phyloP scores from a whole-genome alignment of 441 rosid species.

The Manihot esculenta region DNA sequence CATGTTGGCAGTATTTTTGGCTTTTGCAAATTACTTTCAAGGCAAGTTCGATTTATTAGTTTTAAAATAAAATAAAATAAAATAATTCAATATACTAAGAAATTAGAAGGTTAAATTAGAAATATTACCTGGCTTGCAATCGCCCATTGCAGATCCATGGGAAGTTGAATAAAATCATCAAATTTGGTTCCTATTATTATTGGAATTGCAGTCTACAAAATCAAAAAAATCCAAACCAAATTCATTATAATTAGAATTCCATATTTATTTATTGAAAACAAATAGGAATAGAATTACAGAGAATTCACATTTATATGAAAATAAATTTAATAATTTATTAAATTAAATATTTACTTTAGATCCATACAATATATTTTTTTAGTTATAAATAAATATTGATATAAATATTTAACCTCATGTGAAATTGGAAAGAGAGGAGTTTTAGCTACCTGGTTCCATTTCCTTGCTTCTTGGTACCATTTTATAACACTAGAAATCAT shows the following conservation, averaged over 20 bases:
- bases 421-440: background rate
- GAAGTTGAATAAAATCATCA: conserved; percentile 91
- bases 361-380: too few species aligned
- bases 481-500: conserved; percentile 49
- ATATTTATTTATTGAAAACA: background rate
- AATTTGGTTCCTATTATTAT: conserved; percentile 75
- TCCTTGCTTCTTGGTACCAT: conserved; percentile 83
- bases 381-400: too few species aligned
- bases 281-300: too few species aligned
- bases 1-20: background rate
- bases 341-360: too few species aligned
- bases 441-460: conserved; percentile 61
- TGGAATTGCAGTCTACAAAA: conserved; percentile 61
- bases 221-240: background rate
- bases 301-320: too few species aligned
- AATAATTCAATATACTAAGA: background rate
- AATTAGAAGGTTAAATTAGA: background rate
- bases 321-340: too few species aligned
- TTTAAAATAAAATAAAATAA: background rate
- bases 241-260: too few species aligned
- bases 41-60: background rate
- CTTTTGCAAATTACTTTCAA: background rate
- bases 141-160: conserved; percentile 85
- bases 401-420: too few species aligned
- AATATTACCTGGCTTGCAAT: conserved; percentile 72